Evolutionary conservation across 1,284 basidiomycete species (phyloP).

Genomic region (Microbotryum lychnidis-dioicae): DNA sequence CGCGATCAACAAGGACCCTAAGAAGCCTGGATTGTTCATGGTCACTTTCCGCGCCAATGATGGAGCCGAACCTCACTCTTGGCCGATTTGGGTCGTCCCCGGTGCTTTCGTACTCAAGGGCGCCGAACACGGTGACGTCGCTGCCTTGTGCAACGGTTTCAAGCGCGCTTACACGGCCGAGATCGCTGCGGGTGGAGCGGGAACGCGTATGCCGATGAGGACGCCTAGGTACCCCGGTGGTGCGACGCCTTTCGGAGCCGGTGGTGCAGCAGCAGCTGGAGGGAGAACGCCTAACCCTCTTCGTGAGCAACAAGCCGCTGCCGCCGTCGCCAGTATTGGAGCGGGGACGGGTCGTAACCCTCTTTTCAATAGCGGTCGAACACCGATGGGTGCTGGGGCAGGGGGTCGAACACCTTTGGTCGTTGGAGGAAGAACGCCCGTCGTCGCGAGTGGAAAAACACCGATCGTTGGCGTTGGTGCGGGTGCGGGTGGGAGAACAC

Average conservation of each 20-base stretch:
- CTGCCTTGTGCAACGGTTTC: conserved; percentile 24
- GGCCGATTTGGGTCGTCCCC: conserved; percentile 82
- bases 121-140: conserved; percentile 15
- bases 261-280: not conserved
- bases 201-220: not conserved
- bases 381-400: no score
- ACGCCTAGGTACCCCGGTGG: conserved; percentile 2
- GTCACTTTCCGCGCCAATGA: conserved; percentile 90
- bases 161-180: conserved; percentile 13
- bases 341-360: no score
- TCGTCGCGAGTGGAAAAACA: no score
- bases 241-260: not conserved
- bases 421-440: no score
- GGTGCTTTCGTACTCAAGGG: conserved; percentile 56
- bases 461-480: no score
- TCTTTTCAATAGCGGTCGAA: no score
- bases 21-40: conserved; percentile 84
- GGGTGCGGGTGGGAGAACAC: no score
- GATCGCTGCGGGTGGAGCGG: not conserved
- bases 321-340: no score
- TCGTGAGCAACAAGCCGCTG: no score
- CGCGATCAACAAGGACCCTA: conserved; percentile 63
- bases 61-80: conserved; percentile 7
- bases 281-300: no score
- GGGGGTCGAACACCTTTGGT: no score